phyloP scores from a whole-genome alignment of 345 rosid genomes.

The Brassica cretica region DNA sequence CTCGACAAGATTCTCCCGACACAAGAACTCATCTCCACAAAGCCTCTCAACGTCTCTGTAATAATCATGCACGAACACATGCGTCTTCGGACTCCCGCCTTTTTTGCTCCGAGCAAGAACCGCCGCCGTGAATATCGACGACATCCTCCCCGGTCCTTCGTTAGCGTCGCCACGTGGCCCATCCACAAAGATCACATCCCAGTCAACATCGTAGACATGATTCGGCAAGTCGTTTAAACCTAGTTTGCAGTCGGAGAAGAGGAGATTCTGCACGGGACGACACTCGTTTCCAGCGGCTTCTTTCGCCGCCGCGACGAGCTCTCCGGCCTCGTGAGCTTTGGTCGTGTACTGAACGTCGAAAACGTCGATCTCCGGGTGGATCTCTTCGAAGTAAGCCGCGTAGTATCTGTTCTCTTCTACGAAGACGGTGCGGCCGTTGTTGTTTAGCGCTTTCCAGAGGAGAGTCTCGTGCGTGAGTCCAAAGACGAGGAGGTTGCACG shows the following conservation, averaged over 20 bases:
- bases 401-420: conserved; percentile 91
- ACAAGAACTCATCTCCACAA: conserved; percentile 85
- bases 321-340: conserved; percentile 58
- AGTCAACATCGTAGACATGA: conserved; percentile 87
- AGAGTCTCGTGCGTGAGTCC: conserved; percentile 96
- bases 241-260: conserved; percentile 89
- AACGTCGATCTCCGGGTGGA: conserved; percentile 87
- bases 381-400: conserved; percentile 84
- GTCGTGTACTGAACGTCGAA: conserved; percentile 97
- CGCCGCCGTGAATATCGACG: conserved; percentile 86
- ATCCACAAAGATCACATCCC: conserved; percentile 92
- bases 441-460: conserved; percentile 88
- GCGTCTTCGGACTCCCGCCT: conserved; percentile 72
- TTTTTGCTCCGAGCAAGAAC: conserved; percentile 87
- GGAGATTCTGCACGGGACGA: conserved; percentile 82
- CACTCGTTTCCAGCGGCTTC: conserved; percentile 71
- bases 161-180: conserved; percentile 89
- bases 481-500: conserved; percentile 85
- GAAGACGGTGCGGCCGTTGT: conserved; percentile 84
- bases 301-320: conserved; percentile 57
- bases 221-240: conserved; percentile 91
- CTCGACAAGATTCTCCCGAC: conserved; percentile 75
- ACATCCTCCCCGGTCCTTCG: conserved; percentile 74
- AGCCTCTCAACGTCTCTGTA: conserved; percentile 76
- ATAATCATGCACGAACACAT: conserved; percentile 82